Evolutionary conservation across 208 protist genomes (phyloP).

Genomic region (Acanthamoeba quina): DNA sequence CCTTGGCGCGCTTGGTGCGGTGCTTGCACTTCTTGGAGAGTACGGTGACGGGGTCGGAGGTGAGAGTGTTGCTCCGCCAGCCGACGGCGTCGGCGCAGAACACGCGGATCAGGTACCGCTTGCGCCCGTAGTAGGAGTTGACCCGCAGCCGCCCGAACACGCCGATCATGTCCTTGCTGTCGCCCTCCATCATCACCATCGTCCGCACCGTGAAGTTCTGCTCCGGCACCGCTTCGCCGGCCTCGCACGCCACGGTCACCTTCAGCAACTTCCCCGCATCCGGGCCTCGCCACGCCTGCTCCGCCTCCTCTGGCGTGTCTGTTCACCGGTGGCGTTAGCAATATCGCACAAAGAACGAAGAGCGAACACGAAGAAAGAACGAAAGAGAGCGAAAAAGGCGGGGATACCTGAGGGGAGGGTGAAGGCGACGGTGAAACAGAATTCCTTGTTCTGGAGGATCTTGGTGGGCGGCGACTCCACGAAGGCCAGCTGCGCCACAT

Average conservation of each 20-base stretch:
- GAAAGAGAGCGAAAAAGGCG: too few relatives aligned
- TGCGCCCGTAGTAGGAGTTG: constrained; percentile 69
- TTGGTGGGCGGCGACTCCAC: constrained; percentile 2
- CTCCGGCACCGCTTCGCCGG: background rate
- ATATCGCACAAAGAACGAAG: constrained; percentile 26
- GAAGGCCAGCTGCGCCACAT: background rate
- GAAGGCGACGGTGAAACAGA: constrained; percentile 59
- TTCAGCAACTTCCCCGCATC: background rate
- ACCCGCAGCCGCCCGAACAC: constrained; percentile 45
- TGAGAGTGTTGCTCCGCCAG: constrained; percentile 10
- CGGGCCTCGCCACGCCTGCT: background rate
- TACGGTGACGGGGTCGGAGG: constrained; percentile 35
- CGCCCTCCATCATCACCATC: background rate
- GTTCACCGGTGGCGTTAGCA: background rate
- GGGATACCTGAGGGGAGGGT: background rate
- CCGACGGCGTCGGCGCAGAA: background rate
- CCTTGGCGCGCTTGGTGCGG: constrained; percentile 2
- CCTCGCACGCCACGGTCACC: constrained; percentile 11
- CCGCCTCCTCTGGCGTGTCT: background rate
- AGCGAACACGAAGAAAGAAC: background rate
- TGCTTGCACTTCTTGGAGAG: constrained; percentile 59
- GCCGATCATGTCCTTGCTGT: background rate
- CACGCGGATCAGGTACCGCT: constrained; percentile 46
- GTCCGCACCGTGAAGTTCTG: constrained; percentile 38
- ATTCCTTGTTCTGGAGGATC: constrained; percentile 57